A percentile compares a stretch with the other conserved stretches of the same genome.
phyloP scores from a whole-genome alignment of 306 rosid species.

The Hippophae gyantsensis region DNA sequence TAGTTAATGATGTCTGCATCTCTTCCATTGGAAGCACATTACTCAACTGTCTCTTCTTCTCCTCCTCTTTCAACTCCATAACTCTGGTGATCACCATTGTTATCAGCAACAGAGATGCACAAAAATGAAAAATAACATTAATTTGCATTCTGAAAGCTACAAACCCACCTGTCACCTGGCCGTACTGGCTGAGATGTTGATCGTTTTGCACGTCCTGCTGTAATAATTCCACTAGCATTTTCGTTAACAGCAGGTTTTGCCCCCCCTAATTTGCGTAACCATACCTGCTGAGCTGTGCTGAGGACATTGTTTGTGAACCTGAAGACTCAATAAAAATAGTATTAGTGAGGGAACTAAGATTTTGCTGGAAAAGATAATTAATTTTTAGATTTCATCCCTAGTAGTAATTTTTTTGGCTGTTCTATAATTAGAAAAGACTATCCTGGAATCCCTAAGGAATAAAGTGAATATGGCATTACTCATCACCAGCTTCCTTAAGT shows the following conservation, averaged over 20 bases:
- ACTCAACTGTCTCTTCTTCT: conserved; percentile 39
- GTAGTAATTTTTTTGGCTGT: too few relatives aligned
- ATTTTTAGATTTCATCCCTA: too few relatives aligned
- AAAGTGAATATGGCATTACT: too few relatives aligned
- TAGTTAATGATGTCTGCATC: conserved; percentile 42
- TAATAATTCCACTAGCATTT: conserved; percentile 79
- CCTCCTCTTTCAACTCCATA: conserved; percentile 59
- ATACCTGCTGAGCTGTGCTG: conserved; percentile 97
- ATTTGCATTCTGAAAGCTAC: conserved; percentile 13
- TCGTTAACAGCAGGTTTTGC: conserved; percentile 75
- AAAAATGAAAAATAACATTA: conserved; percentile 8
- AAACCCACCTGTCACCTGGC: conserved; percentile 68
- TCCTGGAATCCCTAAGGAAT: too few relatives aligned
- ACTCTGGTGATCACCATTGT: conserved; percentile 44
- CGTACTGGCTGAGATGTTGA: conserved; percentile 48
- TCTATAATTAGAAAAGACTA: too few relatives aligned
- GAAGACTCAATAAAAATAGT: not conserved
- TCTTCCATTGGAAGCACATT: conserved; percentile 54
- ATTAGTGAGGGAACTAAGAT: too few relatives aligned
- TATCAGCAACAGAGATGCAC: conserved; percentile 9
- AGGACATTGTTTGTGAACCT: conserved; percentile 50
- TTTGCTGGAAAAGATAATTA: too few relatives aligned
- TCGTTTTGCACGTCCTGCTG: conserved; percentile 96
- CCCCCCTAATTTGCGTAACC: conserved; percentile 94
- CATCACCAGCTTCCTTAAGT: too few relatives aligned